Conservation (phyloP, 2,329 filamentous ascomycete genomes). For the Diaporthe sp. region DNA sequence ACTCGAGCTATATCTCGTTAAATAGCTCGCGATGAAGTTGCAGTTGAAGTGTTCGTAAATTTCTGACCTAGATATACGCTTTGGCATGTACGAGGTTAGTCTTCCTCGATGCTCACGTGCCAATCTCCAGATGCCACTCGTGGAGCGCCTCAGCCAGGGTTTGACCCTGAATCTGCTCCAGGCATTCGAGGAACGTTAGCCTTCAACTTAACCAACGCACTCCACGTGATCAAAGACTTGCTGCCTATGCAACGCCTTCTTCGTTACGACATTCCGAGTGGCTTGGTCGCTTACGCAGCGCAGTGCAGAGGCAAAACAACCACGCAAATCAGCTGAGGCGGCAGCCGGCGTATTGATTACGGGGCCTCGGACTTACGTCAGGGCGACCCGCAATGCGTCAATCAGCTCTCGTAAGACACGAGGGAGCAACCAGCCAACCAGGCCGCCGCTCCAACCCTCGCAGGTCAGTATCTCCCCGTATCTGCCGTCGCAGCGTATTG, state of each 20-base stretch:
- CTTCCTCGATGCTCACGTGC: neutral
- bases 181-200: neutral
- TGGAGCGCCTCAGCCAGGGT: neutral
- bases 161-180: neutral
- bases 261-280: neutral
- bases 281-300: slow-evolving; percentile 28
- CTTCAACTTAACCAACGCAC: neutral
- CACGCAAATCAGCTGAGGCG: slow-evolving; percentile 5
- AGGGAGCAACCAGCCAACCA: neutral
- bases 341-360: neutral
- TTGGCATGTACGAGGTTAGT: neutral
- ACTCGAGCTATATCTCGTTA: neutral
- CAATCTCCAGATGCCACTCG: neutral
- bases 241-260: too few species aligned
- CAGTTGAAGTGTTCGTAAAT: neutral
- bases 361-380: neutral
- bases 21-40: neutral
- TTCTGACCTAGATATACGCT: neutral
- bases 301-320: neutral
- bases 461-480: neutral
- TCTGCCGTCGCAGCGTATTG: neutral
- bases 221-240: neutral
- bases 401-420: slow-evolving; percentile 25
- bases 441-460: neutral
- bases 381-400: slow-evolving; percentile 7